Evolutionary conservation across 2,329 filamentous ascomycete species (phyloP).

Genomic region (Coniochaeta sp.): DNA sequence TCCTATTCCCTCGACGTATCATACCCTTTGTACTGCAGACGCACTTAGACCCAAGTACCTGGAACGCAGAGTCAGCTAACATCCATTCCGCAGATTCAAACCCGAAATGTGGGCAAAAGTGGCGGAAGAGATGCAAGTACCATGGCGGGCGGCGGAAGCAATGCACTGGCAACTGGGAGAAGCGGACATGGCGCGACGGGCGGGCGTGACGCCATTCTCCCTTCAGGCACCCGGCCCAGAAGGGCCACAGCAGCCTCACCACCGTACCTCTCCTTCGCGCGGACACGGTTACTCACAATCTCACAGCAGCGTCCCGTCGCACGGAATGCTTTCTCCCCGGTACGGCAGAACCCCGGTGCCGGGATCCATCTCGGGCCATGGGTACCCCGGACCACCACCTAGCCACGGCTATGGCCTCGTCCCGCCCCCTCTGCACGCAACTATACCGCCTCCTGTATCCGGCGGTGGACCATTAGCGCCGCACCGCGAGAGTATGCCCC

Average conservation of each 20-base stretch:
- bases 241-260: slow-evolving; percentile 22
- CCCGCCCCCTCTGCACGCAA: slow-evolving; percentile 9
- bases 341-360: slow-evolving; percentile 28
- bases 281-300: slow-evolving; percentile 38
- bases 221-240: slow-evolving; percentile 34
- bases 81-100: slow-evolving; percentile 67
- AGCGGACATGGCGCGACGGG: slow-evolving; percentile 85
- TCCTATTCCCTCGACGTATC: background rate
- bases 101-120: slow-evolving; percentile 97
- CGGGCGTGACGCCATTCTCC: slow-evolving; percentile 81
- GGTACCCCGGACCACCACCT: background rate
- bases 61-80: slow-evolving; percentile 1
- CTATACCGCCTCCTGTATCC: slow-evolving; percentile 19
- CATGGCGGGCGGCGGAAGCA: slow-evolving; percentile 90
- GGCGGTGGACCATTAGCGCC: slow-evolving; percentile 28
- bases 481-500: slow-evolving; percentile 34
- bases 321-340: slow-evolving; percentile 31
- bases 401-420: background rate
- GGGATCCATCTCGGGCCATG: background rate
- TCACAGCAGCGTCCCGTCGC: slow-evolving; percentile 34
- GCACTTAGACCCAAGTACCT: background rate
- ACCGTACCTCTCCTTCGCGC: slow-evolving; percentile 29
- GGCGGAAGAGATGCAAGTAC: slow-evolving; percentile 88
- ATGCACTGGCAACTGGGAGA: slow-evolving; percentile 99
- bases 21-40: background rate